A percentile compares a stretch with the other conserved stretches of the same genome.
Conservation (phyloP, 2,329 filamentous ascomycete genomes). For the Alternaria sp. region DNA sequence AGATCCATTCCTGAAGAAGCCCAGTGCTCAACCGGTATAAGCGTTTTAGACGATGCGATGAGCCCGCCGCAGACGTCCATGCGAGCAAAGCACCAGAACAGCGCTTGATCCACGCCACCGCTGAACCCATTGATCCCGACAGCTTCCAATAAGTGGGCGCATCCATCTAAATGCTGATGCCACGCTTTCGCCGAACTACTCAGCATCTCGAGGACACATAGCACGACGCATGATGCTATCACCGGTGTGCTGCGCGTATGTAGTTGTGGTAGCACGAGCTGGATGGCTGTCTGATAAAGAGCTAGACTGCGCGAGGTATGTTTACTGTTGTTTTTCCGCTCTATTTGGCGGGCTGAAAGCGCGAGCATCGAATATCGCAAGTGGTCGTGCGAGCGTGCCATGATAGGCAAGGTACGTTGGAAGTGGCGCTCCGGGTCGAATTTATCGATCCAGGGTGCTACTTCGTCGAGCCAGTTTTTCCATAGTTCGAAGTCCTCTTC, state of each 20-base stretch:
- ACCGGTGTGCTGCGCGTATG: conserved; percentile 55
- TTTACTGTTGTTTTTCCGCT: conserved; percentile 56
- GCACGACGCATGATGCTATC: conserved; percentile 56
- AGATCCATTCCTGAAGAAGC: conserved; percentile 48
- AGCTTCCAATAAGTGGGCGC: conserved; percentile 60
- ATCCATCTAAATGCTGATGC: conserved; percentile 64
- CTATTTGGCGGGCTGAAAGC: conserved; percentile 62
- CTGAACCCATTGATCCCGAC: conserved; percentile 60
- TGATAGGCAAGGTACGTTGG: conserved; percentile 57
- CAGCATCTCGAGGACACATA: conserved; percentile 59
- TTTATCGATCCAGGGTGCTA: conserved; percentile 64
- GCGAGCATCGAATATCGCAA: conserved; percentile 62
- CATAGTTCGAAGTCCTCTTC: conserved; percentile 22
- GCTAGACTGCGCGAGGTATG: conserved; percentile 59
- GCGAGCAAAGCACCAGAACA: conserved; percentile 66
- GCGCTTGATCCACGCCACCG: conserved; percentile 59
- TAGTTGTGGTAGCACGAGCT: conserved; percentile 52
- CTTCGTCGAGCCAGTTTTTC: conserved; percentile 58
- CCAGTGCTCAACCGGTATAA: conserved; percentile 60
- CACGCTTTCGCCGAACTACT: conserved; percentile 59
- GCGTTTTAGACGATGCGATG: conserved; percentile 59
- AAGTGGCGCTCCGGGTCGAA: conserved; percentile 63
- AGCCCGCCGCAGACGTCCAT: conserved; percentile 65
- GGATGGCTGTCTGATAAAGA: conserved; percentile 63
- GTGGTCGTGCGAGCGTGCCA: conserved; percentile 58